Base-by-base conservation (phyloP, 1,284 basidiomycete species). In the Tausonia pullulans region DNA sequence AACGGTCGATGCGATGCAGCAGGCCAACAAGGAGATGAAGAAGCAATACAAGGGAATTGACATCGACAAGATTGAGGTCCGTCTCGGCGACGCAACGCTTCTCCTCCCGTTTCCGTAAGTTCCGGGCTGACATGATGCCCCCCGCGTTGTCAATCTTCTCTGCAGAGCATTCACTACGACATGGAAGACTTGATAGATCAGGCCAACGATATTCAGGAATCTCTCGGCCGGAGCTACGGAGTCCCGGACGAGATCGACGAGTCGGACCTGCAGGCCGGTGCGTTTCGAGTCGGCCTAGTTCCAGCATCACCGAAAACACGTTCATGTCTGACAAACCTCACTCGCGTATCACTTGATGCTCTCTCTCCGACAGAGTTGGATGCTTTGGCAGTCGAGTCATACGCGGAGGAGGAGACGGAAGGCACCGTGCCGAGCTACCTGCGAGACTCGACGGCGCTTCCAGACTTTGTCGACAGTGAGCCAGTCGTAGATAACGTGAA, bases 161-260 rank as follows among this genome's bases (percentile, higher is more conserved):
- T 49, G 16, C 69, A 96, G 92, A 87, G 80, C 71, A 90, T 95
- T 72, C 92, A 96, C 74, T 92, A 87, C 75, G 95, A 99, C 67
- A 98, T 99, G 94, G 93, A 98, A 74, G 96, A 98, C 68, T 76
- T 98, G 66, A 80, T 99, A 67, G 96, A 98, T 72, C 90, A 95
- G 75, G 91, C 94, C 2, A 98, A 97, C 73, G 95, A 98, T 75
- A 92, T 99, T 61, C 95, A 98, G 74, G 95, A 98, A 75, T 86
- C 87, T 49, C 79, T 99, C 51, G 90, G 89, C 9, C 81, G 95
- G 68, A 95, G 90, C 46, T 99, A 98, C 75, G 91, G 88, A 43
- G 90, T 98, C 0, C 95, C 95, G 13, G 96, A 99, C 70, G 96
- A 98, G 75, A 81, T 99, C 56, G 96, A 99, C 78, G 95, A 99